Evolutionary conservation across 164 flowering plant genomes (phyloP), one percentile per base, ranked within the genome.

Genomic region (Liquidambar formosana): DNA sequence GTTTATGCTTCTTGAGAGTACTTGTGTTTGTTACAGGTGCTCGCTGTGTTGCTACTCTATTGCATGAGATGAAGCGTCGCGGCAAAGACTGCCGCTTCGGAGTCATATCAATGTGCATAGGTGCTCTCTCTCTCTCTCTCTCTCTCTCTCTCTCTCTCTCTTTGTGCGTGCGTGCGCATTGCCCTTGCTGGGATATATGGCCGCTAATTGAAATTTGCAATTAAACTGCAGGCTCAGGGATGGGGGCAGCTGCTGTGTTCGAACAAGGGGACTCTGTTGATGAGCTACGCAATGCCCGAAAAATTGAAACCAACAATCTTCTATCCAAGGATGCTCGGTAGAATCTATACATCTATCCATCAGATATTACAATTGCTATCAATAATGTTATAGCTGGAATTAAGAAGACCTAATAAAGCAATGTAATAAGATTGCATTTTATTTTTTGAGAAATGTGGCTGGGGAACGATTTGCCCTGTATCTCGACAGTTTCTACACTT

Each of bases 181-280:
- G 41, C 2, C 41, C 2, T 33, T 33, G 41, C 41, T 33, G 2
- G 41, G 6, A 33, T 33, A 33, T 4, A 21, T 61, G 59, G 3
- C 28, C 14, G 19, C 27, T 22, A 1, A 2, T 41, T n/a, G 22
- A 16, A 64, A 18, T n/a, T 63, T 57, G 1, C 44, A 9, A 48
- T 8, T 13, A 9, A n/a, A n/a, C n/a, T n/a, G n/a, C 83, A 92
- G 98, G 97, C 67, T 83, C 93, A 0, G 99, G 97, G 5, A 95
- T 95, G 99, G 99, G 99, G 4, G 99, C 99, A 61, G 99, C 99
- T 18, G 99, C 97, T 66, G 97, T 95, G 41, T 88, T 95, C 25
- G 99, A 95, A 64, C 83, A 92, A 76, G 99, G 96, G 0, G 99
- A 91, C 51, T 46, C 75, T 23, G 82, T 74, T 12, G 99, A 95